Conservation (phyloP, 139 green algal species). For the Auxenochlorella pyrenoidosa region DNA sequence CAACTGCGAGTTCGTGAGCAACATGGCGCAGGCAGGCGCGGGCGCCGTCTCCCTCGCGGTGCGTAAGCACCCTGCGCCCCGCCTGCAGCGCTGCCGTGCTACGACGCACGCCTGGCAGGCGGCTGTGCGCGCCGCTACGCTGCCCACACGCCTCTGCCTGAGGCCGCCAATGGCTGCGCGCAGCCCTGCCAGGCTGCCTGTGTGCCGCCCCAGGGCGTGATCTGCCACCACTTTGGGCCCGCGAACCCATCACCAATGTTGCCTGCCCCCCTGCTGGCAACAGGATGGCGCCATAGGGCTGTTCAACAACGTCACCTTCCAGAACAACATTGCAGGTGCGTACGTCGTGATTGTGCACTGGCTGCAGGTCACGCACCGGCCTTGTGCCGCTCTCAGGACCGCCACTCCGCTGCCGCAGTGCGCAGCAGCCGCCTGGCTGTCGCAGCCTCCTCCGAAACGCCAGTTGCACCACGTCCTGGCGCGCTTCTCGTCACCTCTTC, state of each 20-base stretch:
- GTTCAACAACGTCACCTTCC: constrained; percentile 6
- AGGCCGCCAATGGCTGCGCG: too few species aligned
- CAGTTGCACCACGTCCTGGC: background rate
- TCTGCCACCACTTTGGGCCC: too few species aligned
- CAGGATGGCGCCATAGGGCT: constrained; percentile 43
- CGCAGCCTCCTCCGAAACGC: background rate
- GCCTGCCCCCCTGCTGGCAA: too few species aligned
- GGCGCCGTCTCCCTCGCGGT: constrained; percentile 33
- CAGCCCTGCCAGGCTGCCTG: too few species aligned
- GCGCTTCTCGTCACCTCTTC: background rate
- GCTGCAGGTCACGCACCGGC: too few species aligned
- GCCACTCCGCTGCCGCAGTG: background rate
- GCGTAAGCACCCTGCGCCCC: background rate
- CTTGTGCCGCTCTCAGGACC: too few species aligned
- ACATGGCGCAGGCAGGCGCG: constrained; percentile 19
- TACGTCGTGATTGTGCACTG: background rate
- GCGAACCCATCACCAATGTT: too few species aligned
- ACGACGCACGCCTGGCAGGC: too few species aligned
- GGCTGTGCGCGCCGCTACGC: too few species aligned
- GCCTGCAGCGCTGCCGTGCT: too few species aligned
- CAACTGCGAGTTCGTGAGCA: constrained; percentile 51
- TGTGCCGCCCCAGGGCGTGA: too few species aligned
- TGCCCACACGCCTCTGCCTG: too few species aligned
- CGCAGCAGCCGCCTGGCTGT: background rate
- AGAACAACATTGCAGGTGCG: constrained; percentile 22